These are phyloP conservation scores for Bremia lactucae DNA, from an alignment of 352 stramenopile species.

Conservation along the genomic window DNA sequence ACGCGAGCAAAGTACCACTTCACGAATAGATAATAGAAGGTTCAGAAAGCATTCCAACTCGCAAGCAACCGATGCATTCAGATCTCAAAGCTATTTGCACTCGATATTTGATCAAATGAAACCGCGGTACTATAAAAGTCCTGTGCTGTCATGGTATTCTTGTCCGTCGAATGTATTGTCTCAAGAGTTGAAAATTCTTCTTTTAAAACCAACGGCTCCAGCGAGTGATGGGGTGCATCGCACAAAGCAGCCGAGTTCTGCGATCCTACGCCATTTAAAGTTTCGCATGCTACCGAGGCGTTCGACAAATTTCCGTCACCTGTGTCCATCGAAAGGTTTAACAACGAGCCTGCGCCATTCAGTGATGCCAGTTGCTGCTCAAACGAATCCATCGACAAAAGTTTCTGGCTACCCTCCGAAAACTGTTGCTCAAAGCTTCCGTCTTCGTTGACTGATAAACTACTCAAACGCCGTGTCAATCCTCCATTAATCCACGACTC, in stretches of 20 bases:
- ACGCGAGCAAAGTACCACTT: too few species aligned
- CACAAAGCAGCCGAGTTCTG: constrained; percentile 1
- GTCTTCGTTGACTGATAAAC: constrained; percentile 30
- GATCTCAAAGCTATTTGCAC: constrained; percentile 45
- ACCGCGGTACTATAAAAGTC: constrained; percentile 44
- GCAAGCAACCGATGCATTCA: too few species aligned
- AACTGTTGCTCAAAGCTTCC: constrained; percentile 22
- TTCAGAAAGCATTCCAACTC: too few species aligned
- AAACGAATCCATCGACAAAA: constrained; percentile 23
- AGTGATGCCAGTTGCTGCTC: constrained; percentile 34
- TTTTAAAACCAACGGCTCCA: constrained; percentile 32
- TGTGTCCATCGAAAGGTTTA: constrained; percentile 21
- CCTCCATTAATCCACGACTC: constrained; percentile 39
- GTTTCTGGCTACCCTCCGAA: constrained; percentile 22
- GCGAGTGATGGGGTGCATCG: constrained; percentile 14
- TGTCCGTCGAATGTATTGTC: constrained; percentile 8
- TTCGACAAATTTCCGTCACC: constrained; percentile 13
- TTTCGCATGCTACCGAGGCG: constrained; percentile 10
- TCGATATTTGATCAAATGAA: constrained; percentile 31
- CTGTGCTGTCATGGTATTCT: constrained; percentile 37
- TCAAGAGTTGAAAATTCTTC: constrained; percentile 23
- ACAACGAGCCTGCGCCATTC: constrained; percentile 24
- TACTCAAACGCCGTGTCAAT: constrained; percentile 36
- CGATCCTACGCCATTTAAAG: constrained; percentile 9
- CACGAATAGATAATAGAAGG: too few species aligned